Evolutionary conservation across 2,329 filamentous ascomycete species (phyloP).

Genomic region (Ophiocordyceps camponoti-saundersi): DNA sequence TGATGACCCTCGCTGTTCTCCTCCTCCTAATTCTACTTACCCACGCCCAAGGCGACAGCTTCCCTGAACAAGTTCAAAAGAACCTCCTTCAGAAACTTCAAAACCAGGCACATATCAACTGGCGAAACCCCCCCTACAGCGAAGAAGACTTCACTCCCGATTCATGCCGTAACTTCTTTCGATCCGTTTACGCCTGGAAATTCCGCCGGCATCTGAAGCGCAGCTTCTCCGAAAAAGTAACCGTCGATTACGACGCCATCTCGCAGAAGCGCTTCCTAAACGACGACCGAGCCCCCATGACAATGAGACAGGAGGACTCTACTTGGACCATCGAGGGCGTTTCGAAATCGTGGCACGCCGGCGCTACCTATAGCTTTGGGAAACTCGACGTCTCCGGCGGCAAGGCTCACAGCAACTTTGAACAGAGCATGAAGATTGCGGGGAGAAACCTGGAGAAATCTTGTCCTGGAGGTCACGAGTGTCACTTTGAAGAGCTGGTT

Average conservation of each 20-base stretch:
- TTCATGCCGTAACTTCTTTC: background rate
- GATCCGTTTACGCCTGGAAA: background rate
- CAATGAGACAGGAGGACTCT: background rate
- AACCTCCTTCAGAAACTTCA: background rate
- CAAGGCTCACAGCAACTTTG: background rate
- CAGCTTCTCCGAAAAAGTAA: background rate
- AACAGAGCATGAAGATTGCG: background rate
- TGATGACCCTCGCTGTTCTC: too few species aligned
- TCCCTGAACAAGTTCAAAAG: background rate
- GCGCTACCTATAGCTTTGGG: background rate
- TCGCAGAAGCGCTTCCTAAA: background rate
- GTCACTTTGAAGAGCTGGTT: background rate
- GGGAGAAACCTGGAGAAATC: background rate
- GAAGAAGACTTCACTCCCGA: background rate
- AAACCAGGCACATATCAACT: background rate
- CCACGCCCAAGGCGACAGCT: background rate
- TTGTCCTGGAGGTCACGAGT: background rate
- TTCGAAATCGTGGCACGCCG: background rate
- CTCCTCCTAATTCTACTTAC: background rate
- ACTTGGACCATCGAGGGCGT: background rate
- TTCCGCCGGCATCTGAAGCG: background rate
- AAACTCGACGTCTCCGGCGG: background rate
- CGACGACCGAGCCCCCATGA: background rate
- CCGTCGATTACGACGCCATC: background rate
- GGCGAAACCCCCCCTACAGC: background rate